These are phyloP conservation scores for Neurospora sp. DNA, from an alignment of 2,329 filamentous ascomycete species.

Conservation along the genomic window DNA sequence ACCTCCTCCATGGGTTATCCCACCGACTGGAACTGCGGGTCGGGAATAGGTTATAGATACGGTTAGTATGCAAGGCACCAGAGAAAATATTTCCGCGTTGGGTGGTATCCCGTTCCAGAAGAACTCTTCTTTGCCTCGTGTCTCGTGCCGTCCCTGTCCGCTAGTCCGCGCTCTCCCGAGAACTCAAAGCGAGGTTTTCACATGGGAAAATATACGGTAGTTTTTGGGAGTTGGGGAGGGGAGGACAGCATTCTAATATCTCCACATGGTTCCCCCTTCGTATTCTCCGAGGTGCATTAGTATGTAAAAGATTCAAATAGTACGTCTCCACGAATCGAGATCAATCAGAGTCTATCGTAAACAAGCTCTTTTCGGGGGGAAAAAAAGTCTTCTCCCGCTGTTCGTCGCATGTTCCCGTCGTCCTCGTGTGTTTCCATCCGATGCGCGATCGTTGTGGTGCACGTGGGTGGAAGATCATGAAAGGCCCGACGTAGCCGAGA, in stretches of 20 bases:
- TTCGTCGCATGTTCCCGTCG: neutral
- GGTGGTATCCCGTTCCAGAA: neutral
- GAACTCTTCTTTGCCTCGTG: neutral
- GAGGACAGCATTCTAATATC: neutral
- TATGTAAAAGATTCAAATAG: neutral
- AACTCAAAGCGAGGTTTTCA: neutral
- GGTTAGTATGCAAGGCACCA: neutral
- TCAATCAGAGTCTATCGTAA: neutral
- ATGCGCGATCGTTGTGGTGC: neutral
- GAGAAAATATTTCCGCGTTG: neutral
- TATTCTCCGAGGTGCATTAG: neutral
- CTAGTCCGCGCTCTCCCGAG: neutral
- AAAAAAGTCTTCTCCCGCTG: neutral
- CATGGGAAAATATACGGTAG: neutral
- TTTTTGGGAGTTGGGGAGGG: neutral
- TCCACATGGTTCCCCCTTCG: neutral
- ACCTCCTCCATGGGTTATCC: neutral
- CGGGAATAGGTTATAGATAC: neutral
- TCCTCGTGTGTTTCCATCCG: neutral
- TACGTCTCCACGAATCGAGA: neutral
- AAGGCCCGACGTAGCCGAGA: neutral
- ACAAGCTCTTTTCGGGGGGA: neutral
- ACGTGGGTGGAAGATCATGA: neutral
- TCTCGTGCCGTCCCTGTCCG: neutral
- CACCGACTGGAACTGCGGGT: neutral